These are phyloP conservation scores for Alternaria sp. DNA, from an alignment of 2,329 filamentous ascomycete genomes.

Conservation along the genomic window DNA sequence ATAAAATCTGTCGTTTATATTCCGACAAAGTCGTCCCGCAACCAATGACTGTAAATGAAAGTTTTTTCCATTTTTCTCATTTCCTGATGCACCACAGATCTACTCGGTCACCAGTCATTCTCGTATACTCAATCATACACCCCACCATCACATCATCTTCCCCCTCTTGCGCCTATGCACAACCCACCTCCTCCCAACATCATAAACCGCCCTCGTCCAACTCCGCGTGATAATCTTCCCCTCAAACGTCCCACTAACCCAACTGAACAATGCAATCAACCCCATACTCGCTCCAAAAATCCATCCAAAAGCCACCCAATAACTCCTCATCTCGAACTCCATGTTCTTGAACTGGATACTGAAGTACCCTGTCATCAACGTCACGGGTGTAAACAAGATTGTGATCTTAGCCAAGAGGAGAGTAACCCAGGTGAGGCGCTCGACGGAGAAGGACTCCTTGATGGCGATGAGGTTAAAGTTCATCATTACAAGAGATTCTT, in stretches of 20 bases:
- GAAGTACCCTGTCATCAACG: slow-evolving; percentile 79
- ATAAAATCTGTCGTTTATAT: too few species aligned
- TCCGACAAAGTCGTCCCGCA: too few species aligned
- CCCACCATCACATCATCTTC: slow-evolving; percentile 16
- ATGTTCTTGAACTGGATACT: slow-evolving; percentile 70
- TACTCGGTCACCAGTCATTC: too few species aligned
- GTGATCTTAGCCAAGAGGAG: slow-evolving; percentile 78
- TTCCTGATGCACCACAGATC: accelerated
- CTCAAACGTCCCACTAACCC: slow-evolving; percentile 66
- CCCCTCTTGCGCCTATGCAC: slow-evolving; percentile 30
- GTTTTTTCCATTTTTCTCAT: background rate
- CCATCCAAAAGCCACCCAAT: slow-evolving; percentile 71
- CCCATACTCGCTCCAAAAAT: slow-evolving; percentile 68
- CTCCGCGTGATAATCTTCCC: slow-evolving; percentile 62
- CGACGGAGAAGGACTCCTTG: slow-evolving; percentile 76
- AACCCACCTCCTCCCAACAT: slow-evolving; percentile 39
- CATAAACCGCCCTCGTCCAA: slow-evolving; percentile 43
- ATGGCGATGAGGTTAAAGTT: slow-evolving; percentile 82
- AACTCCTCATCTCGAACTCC: slow-evolving; percentile 69
- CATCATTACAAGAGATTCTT: slow-evolving; percentile 73
- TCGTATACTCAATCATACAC: too few species aligned
- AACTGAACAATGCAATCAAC: slow-evolving; percentile 66
- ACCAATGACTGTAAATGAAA: background rate
- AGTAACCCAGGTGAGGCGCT: slow-evolving; percentile 75
- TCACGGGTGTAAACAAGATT: slow-evolving; percentile 78